Evolutionary conservation across 495 filamentous ascomycete genomes (phyloP), one percentile per base, ranked within the genome.

Genomic region (Hypoxylon fragiforme): DNA sequence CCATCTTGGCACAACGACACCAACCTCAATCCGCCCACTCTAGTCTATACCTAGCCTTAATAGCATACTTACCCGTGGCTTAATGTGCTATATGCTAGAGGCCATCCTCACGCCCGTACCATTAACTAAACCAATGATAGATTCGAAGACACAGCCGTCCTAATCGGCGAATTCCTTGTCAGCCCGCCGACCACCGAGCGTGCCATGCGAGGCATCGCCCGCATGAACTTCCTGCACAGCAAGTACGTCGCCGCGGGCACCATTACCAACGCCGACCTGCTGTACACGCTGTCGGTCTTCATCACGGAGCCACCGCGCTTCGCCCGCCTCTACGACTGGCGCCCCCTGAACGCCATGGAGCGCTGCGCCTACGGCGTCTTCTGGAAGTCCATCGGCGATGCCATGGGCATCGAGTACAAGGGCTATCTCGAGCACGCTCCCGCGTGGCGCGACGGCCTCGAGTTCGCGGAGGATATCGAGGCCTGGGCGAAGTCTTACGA

Each of bases 201-300:
- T 7, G 64, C 78, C 6, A 68, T 72, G 13, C 66, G 67, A 31
- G 79, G 79, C 13, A 72, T 89, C 24, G 79, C 80, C 3, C 80
- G 86, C 36, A 87, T 86, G 65, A 86, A 86, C 60, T 88, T 74
- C 60, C 71, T 90, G 14, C 86, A 89, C 57, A 73, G 71, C 38
- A 66, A 68, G n/a, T 88, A 87, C 64, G 71, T 74, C 9, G 71
- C 77, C 26, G 68, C 76, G 1, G 83, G 84, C 31, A 77, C 78
- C 50, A 89, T 90, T 54, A 69, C 69, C 12, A 80, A 88, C 19
- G 73, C 78, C 9, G 85, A 89, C 53, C 77, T 89, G 66, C 73
- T 90, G 1, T 90, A 85, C 66, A 88, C 85, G 1, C 75, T 89
- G 0, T 77, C 74, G 9, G 73, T 87, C 0, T 88, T 87, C 63